Percentiles rank a stretch among this genome's conserved stretches.
These are phyloP conservation scores for Trichoderma orchidacearum DNA, from an alignment of 495 filamentous ascomycete genomes.

Conservation along the genomic window DNA sequence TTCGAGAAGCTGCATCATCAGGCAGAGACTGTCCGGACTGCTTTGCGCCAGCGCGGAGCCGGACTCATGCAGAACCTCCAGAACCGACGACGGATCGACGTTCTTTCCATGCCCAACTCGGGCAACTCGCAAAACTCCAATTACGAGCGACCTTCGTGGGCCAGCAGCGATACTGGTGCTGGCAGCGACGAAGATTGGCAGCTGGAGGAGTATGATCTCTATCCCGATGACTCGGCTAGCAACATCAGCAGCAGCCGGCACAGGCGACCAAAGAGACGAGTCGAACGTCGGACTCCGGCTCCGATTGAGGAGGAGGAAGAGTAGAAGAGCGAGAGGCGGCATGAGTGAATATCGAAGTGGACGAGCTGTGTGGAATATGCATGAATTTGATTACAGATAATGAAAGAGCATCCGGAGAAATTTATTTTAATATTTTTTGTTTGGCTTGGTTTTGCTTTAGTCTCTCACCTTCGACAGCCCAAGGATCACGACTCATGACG, in stretches of 20 bases:
- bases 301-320: constrained; percentile 76
- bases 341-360: neutral
- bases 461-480: too few species aligned
- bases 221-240: constrained; percentile 64
- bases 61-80: constrained; percentile 69
- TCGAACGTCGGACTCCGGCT: constrained; percentile 68
- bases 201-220: constrained; percentile 48
- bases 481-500: too few species aligned
- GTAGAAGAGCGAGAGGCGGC: neutral
- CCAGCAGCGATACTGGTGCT: constrained; percentile 34
- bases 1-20: constrained; percentile 83
- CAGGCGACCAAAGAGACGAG: constrained; percentile 54
- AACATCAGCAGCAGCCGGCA: constrained; percentile 69
- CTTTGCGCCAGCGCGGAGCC: constrained; percentile 65
- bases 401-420: too few species aligned
- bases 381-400: neutral
- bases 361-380: neutral
- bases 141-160: constrained; percentile 29
- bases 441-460: too few species aligned
- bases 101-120: constrained; percentile 26
- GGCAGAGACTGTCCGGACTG: constrained; percentile 67
- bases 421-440: too few species aligned
- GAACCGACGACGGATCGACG: constrained; percentile 42
- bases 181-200: constrained; percentile 49
- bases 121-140: constrained; percentile 11